Base-by-base conservation (phyloP, 2,329 filamentous ascomycete genomes). In the Cordyceps javanica region DNA sequence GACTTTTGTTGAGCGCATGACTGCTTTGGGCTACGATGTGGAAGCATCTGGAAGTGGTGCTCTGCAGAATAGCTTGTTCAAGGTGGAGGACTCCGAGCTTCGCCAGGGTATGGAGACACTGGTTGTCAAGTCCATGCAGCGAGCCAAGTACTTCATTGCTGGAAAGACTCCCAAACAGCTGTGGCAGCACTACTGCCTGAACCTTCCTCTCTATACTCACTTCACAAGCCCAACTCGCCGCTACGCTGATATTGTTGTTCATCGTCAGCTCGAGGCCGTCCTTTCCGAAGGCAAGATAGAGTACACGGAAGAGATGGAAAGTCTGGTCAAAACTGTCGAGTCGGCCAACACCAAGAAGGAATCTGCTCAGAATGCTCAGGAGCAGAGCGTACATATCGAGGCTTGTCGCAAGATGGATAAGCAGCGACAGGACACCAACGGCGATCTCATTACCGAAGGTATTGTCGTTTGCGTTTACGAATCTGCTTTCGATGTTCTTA, bases 291-390 rank as follows among this genome's bases (percentile, higher is more conserved):
- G 89, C 62, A 82, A 87, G 61, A 81, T 90, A 49, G 91, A 97
- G 67, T 97, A 94, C 72, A 86, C 78, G 5, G 94, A 99, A 64
- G 94, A 99, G 61, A 73, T 94, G 60, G 94, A 99, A 69, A 87
- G 80, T 58, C 79, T 99, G 42, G 86, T 86, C 66, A 99, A 97
- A 83, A 96, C 89, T 52, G 89, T 92, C 9, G 94, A 99, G 73
- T 85, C 90, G 65, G 96, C 91, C 81, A 99, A 99, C 78, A 96
- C 90, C 69, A 99, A 97, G 86, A 99, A 97, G 74, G 94, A 99
- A 70, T 97, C 92, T 13, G 91, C 94, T 1, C 93, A 96, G 75
- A 94, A 91, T 68, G 94, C 94, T 14, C 94, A 99, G 72, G 94
- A 99, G 73, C 94, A 99, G 77, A 97, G 94, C 72, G 91, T 99